Evolutionary conservation across 2,329 filamentous ascomycete genomes (phyloP), one percentile per base, ranked within the genome.

Genomic region (Beauveria asiatica): DNA sequence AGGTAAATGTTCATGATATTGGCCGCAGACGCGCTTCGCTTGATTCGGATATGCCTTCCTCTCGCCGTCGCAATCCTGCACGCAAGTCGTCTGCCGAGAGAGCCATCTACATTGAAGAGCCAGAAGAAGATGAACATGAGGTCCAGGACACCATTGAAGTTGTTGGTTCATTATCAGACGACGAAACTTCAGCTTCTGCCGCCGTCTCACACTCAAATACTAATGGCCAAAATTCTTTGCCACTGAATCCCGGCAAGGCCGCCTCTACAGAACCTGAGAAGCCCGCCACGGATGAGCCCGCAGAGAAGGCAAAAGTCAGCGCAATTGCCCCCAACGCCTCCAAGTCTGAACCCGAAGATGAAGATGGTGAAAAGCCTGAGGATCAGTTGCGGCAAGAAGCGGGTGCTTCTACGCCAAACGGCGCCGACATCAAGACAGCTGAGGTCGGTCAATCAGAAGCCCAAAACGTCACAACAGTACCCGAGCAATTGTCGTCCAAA

Each of bases 41-140:
- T 56, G 70, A 69, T 57, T 67, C 70, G 46, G 72, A 74, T 46
- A 71, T 72, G n/a, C 66, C 71, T 23, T 67, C 67, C n/a, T 67
- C 69, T 55, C 67, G 72, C 27, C 75, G 76, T 56, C 74, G 76
- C 62, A 74, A 75, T 63, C 70, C 74, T 42, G 67, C 74, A 59
- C 73, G 73, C 62, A 78, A 75, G 69, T 50, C 56, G 16, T 68
- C 69, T 8, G 64, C 70, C 55, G 71, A 74, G 60, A 51, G 69
- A 39, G 69, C 67, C 62, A 63, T 69, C 53, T 73, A 73, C 41
- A 62, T 67, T 13, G 70, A 76, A 56, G 69, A 70, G 30, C 65
- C 65, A 3, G 70, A 73, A 1, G 71, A 73, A 50, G 64, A 68
- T 56, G 51, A 61, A n/a, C 46, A 51, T 25, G 45, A 60, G 10